A percentile compares a stretch with the other conserved stretches of the same genome.
These are phyloP conservation scores for Aspergillus wentii DNA, from an alignment of 495 filamentous ascomycete species.

Conservation along the genomic window DNA sequence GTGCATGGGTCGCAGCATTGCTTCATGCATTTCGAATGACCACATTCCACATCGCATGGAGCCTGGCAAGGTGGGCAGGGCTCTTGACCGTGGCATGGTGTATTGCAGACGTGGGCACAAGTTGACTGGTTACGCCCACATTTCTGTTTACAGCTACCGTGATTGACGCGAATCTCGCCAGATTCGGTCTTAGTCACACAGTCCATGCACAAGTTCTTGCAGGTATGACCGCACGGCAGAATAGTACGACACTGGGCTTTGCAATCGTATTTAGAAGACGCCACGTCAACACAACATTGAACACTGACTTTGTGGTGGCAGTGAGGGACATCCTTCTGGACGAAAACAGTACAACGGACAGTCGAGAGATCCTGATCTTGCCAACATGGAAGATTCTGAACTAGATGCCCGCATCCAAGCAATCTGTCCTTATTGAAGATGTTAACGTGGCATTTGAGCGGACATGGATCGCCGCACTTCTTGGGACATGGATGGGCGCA, in stretches of 20 bases:
- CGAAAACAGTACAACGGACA: conserved; percentile 31
- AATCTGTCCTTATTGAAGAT: conserved; percentile 31
- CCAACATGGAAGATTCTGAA: conserved; percentile 46
- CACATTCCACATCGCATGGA: conserved; percentile 58
- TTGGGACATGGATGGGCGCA: conserved; percentile 61
- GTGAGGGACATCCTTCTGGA: conserved; percentile 39
- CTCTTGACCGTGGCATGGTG: conserved; percentile 48
- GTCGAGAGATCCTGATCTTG: conserved; percentile 34
- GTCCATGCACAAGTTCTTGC: conserved; percentile 42
- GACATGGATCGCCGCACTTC: conserved; percentile 57
- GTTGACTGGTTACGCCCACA: conserved; percentile 53
- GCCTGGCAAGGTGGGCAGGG: conserved; percentile 50
- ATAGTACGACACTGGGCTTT: conserved; percentile 32
- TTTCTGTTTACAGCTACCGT: conserved; percentile 43
- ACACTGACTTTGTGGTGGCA: conserved; percentile 52
- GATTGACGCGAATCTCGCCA: conserved; percentile 26
- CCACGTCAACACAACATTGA: conserved; percentile 48
- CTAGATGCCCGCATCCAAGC: conserved; percentile 58
- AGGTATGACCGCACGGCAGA: conserved; percentile 59
- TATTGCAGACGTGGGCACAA: conserved; percentile 54
- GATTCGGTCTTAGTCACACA: conserved; percentile 39
- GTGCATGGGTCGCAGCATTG: conserved; percentile 59
- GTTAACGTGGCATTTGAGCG: conserved; percentile 34
- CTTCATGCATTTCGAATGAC: conserved; percentile 55
- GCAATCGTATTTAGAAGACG: conserved; percentile 38